Conservation (phyloP, 2,329 filamentous ascomycete genomes). For the Cytospora chrysosperma region DNA sequence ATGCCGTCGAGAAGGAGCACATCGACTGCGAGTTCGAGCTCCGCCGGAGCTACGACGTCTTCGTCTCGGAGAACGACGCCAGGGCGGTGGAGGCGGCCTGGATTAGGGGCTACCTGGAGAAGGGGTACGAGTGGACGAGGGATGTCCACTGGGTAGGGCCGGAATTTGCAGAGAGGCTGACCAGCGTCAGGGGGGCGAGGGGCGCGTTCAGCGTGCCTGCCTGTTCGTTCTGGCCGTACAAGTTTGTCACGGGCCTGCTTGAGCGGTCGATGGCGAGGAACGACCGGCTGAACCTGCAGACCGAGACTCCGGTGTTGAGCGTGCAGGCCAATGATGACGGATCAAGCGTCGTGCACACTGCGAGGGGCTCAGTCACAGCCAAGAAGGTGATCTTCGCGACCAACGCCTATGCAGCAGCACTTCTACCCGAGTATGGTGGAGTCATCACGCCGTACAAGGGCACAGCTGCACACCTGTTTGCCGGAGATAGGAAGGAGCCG, state of each 20-base stretch:
- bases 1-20: conserved; percentile 11
- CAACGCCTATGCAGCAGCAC: conserved; percentile 17
- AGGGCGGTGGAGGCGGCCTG: conserved; percentile 7
- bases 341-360: conserved; percentile 5
- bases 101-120: conserved; percentile 3
- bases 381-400: conserved; percentile 19
- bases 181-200: conserved; percentile 14
- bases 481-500: not conserved
- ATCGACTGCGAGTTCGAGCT: conserved; percentile 20
- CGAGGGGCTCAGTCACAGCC: conserved; percentile 7
- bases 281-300: conserved; percentile 13
- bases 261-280: conserved; percentile 13
- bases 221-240: conserved; percentile 23
- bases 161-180: conserved; percentile 17
- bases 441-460: conserved; percentile 21
- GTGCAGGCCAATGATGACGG: conserved; percentile 5
- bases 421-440: conserved; percentile 16
- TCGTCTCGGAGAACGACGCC: conserved; percentile 6
- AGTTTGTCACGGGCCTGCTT: conserved; percentile 20
- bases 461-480: conserved; percentile 20
- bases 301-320: conserved; percentile 19
- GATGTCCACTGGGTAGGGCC: conserved; percentile 11
- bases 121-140: conserved; percentile 15
- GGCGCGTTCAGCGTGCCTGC: conserved; percentile 12
- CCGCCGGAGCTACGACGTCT: conserved; percentile 20